These are phyloP conservation scores for Linum usitatissimum DNA, from an alignment of 345 rosid genomes.

Conservation along the genomic window DNA sequence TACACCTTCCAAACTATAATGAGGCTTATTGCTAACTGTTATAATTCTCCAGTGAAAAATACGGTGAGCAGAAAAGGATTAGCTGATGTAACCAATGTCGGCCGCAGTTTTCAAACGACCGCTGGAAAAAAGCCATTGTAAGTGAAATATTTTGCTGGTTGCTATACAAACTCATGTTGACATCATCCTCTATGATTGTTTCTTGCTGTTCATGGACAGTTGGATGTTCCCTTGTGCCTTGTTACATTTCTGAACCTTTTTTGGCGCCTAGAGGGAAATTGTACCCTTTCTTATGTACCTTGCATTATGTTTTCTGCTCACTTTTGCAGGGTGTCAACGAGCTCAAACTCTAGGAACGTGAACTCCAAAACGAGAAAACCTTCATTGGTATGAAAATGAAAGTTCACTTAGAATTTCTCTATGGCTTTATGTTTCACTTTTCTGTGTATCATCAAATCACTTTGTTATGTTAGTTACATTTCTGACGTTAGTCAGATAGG, in stretches of 20 bases:
- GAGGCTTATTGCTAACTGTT: constrained; percentile 7
- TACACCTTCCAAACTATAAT: neutral
- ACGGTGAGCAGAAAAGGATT: constrained; percentile 54
- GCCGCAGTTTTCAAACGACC: constrained; percentile 18
- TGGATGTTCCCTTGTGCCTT: neutral
- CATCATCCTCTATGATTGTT: too few relatives aligned
- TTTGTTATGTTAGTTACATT: neutral
- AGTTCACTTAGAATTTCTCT: constrained; percentile 5
- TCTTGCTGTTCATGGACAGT: neutral
- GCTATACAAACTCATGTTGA: neutral
- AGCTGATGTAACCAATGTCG: constrained; percentile 64
- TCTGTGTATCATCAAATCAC: neutral
- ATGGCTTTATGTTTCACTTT: neutral
- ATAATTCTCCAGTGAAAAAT: constrained; percentile 25
- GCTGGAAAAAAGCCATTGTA: constrained; percentile 49
- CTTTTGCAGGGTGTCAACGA: constrained; percentile 32
- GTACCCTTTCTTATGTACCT: neutral
- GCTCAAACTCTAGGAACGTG: constrained; percentile 26
- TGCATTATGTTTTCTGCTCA: constrained; percentile 1
- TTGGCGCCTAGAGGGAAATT: neutral
- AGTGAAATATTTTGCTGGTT: constrained; percentile 10
- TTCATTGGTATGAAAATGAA: constrained; percentile 31
- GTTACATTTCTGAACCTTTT: neutral
- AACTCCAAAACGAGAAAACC: constrained; percentile 28
- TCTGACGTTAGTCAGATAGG: neutral